Base-by-base conservation (phyloP, 176 grass and related monocot genomes). In the Rhynchospora tenuis region DNA sequence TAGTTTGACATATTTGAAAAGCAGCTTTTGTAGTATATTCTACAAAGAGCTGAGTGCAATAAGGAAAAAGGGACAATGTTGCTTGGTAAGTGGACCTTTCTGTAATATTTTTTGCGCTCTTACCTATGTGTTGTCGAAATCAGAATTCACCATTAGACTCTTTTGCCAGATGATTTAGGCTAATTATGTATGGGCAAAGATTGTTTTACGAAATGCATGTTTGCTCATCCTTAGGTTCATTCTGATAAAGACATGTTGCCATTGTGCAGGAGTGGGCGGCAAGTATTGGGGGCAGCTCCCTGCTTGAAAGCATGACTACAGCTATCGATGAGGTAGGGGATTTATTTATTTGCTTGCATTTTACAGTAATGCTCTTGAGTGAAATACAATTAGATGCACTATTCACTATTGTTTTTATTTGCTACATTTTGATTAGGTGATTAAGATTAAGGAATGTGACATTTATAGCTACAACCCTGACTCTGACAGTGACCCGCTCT, bases 381-480 rank as follows among this genome's bases (percentile, higher is more conserved):
- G 62, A 20, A 24, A 85, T 15, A 14, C 15, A 28, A 54, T 82
- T 13, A 27, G 45, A 78, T 16, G 56, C 72, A 64, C 7, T 33
- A 43, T 84, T 56, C 71, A 78, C 79, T 60, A 1, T 27, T 24
- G 45, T 68, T 72, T 17, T 71, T 73, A 52, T 68, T 67, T 81
- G 10, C 73, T 69, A 11, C 27, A 28, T 44, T 70, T 23, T 24
- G 15, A 7, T 75, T 69, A 99, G 96, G 91, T 99, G 71, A 94
- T 95, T 65, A 99, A 91, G 71, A 79, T 99, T 28, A 92, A 89
- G 19, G 93, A 99, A 74, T 95, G 86, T 43, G 96, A 99, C 55
- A 93, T 95, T 81, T 95, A 91, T 89, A 92, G 96, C 87, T 99
- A 95, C 64, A 92, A 99, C 61, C 96, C 93, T 22, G 93, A 99